These are phyloP conservation scores for Globisporangium megalacanthum DNA, from an alignment of 352 stramenopile species.

Conservation along the genomic window DNA sequence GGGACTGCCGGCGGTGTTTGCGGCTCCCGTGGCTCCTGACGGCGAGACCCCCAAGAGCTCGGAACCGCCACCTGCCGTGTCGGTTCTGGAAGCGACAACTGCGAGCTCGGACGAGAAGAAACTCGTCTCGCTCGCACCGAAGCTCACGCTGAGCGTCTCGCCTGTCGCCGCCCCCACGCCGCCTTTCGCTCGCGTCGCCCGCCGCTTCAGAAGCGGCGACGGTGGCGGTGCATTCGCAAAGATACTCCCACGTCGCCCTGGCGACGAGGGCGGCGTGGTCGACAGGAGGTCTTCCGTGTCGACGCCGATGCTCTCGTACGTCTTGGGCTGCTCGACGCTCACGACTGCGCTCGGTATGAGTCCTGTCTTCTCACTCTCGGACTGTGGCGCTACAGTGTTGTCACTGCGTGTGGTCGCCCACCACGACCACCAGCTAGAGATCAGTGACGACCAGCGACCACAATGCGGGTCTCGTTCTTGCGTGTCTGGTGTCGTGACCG, in stretches of 20 bases:
- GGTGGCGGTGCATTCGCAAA: constrained; percentile 10
- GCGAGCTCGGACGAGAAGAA: constrained; percentile 11
- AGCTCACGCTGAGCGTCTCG: constrained; percentile 5
- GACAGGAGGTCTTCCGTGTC: constrained; percentile 27
- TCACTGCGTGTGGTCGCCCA: not conserved
- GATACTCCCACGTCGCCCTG: constrained; percentile 10
- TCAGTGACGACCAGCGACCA: not conserved
- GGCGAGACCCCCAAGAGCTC: constrained; percentile 4
- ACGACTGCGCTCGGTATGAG: not conserved
- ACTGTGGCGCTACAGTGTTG: not conserved
- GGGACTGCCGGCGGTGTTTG: not conserved
- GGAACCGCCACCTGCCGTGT: not conserved
- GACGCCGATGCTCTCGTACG: constrained; percentile 46
- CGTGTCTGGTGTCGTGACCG: not conserved
- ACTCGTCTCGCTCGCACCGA: constrained; percentile 12
- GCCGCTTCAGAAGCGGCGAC: not conserved
- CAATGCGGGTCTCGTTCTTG: not conserved
- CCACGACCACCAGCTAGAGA: not conserved
- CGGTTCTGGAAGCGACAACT: not conserved
- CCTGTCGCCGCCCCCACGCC: not conserved
- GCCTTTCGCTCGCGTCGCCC: not conserved
- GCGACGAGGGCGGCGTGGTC: not conserved
- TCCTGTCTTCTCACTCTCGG: not conserved
- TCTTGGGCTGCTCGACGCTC: constrained; percentile 11
- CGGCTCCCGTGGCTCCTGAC: not conserved